phyloP scores from a whole-genome alignment of 2,329 filamentous ascomycete genomes.

The Colletotrichum spaethianum region DNA sequence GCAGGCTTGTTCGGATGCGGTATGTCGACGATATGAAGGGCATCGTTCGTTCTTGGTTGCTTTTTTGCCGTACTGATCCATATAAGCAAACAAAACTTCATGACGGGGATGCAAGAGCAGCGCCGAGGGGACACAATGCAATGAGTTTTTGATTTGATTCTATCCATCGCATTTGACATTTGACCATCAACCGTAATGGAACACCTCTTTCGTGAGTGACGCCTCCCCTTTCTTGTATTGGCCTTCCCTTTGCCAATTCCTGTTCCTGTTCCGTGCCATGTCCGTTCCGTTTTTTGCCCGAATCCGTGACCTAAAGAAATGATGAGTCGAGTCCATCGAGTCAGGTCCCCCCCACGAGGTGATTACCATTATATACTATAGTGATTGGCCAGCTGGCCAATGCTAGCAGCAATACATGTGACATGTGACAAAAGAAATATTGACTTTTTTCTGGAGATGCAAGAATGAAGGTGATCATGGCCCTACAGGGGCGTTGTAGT shows the following conservation, averaged over 20 bases:
- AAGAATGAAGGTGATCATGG: slow-evolving; percentile 36
- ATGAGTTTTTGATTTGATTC: slow-evolving; percentile 28
- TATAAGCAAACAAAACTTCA: background rate
- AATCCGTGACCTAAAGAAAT: slow-evolving; percentile 33
- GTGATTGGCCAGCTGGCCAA: slow-evolving; percentile 30
- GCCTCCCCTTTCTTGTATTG: slow-evolving; percentile 32
- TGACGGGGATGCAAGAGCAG: background rate
- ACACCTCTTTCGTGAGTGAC: slow-evolving; percentile 37
- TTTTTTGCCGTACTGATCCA: background rate
- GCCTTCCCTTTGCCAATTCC: slow-evolving; percentile 33
- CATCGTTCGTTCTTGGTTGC: background rate
- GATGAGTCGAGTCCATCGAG: slow-evolving; percentile 32
- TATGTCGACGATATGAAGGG: background rate
- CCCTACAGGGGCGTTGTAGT: slow-evolving; percentile 42
- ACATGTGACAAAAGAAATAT: slow-evolving; percentile 41
- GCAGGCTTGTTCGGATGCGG: background rate
- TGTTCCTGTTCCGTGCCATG: slow-evolving; percentile 30
- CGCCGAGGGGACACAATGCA: slow-evolving; percentile 13
- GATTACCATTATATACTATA: slow-evolving; percentile 45
- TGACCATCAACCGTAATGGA: slow-evolving; percentile 36
- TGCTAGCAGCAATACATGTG: slow-evolving; percentile 35
- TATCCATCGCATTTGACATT: slow-evolving; percentile 34
- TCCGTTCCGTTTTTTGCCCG: slow-evolving; percentile 32
- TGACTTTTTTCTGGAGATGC: slow-evolving; percentile 21
- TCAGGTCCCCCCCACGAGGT: slow-evolving; percentile 37